Percentiles rank a stretch among this genome's conserved stretches.
These are phyloP conservation scores for Extremus antarcticus DNA, from an alignment of 495 filamentous ascomycete species.

Conservation along the genomic window DNA sequence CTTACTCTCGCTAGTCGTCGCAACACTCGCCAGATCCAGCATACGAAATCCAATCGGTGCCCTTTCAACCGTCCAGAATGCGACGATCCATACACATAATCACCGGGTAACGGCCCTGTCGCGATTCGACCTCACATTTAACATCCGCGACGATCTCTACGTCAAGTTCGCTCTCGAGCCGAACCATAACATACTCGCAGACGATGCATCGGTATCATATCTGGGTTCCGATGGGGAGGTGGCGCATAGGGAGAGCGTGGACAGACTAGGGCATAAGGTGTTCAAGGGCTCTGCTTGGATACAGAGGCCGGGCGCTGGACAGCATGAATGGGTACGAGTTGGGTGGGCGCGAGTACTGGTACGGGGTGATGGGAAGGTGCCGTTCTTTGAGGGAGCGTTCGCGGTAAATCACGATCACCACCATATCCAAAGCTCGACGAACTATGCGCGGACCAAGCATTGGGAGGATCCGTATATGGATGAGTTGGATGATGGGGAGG, in stretches of 20 bases:
- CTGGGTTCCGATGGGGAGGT: conserved; percentile 58
- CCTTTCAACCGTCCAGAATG: conserved; percentile 61
- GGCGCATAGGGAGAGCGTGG: conserved; percentile 48
- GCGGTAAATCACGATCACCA: conserved; percentile 69
- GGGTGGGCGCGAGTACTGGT: conserved; percentile 82
- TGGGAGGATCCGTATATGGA: conserved; percentile 61
- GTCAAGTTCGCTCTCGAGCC: conserved; percentile 77
- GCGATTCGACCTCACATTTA: conserved; percentile 73
- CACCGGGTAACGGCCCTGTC: conserved; percentile 68
- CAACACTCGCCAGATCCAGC: conserved; percentile 51
- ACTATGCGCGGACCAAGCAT: conserved; percentile 64
- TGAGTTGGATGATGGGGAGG: conserved; percentile 38
- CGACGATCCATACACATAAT: conserved; percentile 65
- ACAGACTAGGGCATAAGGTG: conserved; percentile 63
- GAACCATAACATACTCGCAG: conserved; percentile 78
- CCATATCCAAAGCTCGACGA: conserved; percentile 68
- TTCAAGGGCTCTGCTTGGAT: conserved; percentile 74
- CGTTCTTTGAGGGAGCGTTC: conserved; percentile 88
- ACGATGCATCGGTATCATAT: conserved; percentile 63
- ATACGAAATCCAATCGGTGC: conserved; percentile 66
- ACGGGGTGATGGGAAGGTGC: conserved; percentile 59
- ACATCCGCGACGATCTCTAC: conserved; percentile 44
- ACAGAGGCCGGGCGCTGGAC: conserved; percentile 41
- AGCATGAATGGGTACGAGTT: conserved; percentile 55
- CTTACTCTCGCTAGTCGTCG: conserved; percentile 8